Evolutionary conservation across 768 basidiomycete species (phyloP).

Genomic region (Calocybe cyanea): DNA sequence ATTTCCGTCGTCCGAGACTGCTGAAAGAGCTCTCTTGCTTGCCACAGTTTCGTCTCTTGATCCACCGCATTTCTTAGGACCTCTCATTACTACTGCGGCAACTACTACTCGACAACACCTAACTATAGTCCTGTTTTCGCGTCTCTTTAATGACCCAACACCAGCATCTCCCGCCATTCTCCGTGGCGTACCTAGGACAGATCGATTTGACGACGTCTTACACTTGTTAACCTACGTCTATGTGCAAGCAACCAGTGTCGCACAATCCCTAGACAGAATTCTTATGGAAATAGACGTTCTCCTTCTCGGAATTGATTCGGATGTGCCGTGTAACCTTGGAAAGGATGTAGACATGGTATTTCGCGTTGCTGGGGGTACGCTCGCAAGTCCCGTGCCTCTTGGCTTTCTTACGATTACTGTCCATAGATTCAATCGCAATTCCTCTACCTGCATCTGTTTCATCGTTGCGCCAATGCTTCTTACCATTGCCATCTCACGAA

Average conservation of each 20-base stretch:
- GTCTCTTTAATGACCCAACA: constrained; percentile 44
- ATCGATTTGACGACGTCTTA: constrained; percentile 67
- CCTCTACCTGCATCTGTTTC: constrained; percentile 41
- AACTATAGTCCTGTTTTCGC: constrained; percentile 61
- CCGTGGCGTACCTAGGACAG: constrained; percentile 33
- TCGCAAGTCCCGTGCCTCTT: neutral
- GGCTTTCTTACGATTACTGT: constrained; percentile 1
- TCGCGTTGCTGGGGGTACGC: constrained; percentile 46
- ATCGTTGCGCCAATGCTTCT: constrained; percentile 33
- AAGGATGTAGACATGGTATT: constrained; percentile 43
- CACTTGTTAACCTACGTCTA: constrained; percentile 79
- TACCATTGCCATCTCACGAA: constrained; percentile 25
- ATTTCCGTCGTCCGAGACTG: constrained; percentile 21
- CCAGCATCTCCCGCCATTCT: constrained; percentile 14
- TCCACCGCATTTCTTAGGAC: constrained; percentile 51
- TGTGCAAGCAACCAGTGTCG: constrained; percentile 76
- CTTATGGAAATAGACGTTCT: constrained; percentile 78
- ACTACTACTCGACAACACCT: constrained; percentile 45
- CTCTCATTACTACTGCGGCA: constrained; percentile 50
- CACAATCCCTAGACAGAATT: constrained; percentile 62
- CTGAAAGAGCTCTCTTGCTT: constrained; percentile 42
- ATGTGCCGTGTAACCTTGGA: constrained; percentile 38
- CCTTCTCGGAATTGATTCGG: constrained; percentile 52
- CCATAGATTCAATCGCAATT: constrained; percentile 34
- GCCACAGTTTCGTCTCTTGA: constrained; percentile 49